phyloP scores from a whole-genome alignment of 345 rosid genomes.

The Eucalyptus dawsonii region DNA sequence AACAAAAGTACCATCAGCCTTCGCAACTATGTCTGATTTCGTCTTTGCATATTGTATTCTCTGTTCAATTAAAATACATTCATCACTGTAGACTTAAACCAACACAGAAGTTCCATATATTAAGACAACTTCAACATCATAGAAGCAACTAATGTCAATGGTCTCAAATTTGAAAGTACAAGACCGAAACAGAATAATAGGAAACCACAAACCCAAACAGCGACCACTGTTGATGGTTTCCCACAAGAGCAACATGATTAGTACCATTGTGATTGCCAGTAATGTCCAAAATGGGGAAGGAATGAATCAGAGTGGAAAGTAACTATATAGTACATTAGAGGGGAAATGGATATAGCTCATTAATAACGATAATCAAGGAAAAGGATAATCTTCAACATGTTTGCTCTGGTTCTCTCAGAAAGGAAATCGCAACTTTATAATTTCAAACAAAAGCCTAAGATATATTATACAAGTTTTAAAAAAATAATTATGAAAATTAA shows the following conservation, averaged over 20 bases:
- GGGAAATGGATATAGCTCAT: not conserved
- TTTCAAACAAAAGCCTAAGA: not conserved
- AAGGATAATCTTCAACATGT: not conserved
- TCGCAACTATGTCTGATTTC: constrained; percentile 85
- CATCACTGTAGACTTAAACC: not conserved
- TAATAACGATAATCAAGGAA: not conserved
- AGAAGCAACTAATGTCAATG: not conserved
- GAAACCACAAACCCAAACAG: not conserved
- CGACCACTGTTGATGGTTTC: not conserved
- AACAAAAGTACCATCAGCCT: constrained; percentile 97
- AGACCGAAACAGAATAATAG: not conserved
- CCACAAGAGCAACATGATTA: not conserved
- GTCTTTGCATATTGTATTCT: constrained; percentile 92
- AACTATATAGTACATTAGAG: not conserved
- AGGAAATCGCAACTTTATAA: not conserved
- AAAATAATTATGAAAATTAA: not conserved
- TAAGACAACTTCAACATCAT: not conserved
- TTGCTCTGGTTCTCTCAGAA: not conserved
- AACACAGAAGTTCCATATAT: not conserved
- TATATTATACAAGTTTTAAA: not conserved
- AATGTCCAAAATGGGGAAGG: not conserved
- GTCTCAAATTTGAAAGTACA: not conserved
- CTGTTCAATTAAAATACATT: constrained; percentile 13
- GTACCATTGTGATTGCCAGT: not conserved
- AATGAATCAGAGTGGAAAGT: not conserved